Evolutionary conservation across 2,329 filamentous ascomycete genomes (phyloP).

Genomic region (Endoconidiophora laricicola): DNA sequence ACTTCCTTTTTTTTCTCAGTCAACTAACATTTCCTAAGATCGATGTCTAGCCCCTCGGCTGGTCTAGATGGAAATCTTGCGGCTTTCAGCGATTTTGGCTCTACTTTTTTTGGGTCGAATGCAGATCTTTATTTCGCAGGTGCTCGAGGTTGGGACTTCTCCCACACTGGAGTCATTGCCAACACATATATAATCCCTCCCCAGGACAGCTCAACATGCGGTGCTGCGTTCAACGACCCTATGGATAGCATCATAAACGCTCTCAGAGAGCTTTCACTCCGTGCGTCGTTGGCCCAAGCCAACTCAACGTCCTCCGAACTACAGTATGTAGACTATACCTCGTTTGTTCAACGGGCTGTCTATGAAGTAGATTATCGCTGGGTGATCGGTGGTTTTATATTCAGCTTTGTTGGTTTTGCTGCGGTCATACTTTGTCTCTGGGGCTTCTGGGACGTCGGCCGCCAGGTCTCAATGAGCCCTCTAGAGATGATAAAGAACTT

Average conservation of each 20-base stretch:
- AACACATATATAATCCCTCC: slow-evolving; percentile 11
- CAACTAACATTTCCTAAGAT: background rate
- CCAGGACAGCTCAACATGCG: background rate
- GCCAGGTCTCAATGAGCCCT: slow-evolving; percentile 10
- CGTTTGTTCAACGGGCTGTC: slow-evolving; percentile 9
- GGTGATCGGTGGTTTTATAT: slow-evolving; percentile 7
- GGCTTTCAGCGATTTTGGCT: slow-evolving; percentile 11
- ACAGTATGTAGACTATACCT: slow-evolving; percentile 11
- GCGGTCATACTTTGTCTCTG: slow-evolving; percentile 8
- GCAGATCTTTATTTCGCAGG: slow-evolving; percentile 7
- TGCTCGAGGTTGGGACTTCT: slow-evolving; percentile 12
- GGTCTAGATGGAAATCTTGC: slow-evolving; percentile 12
- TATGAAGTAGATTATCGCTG: slow-evolving; percentile 12
- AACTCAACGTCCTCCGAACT: slow-evolving; percentile 1
- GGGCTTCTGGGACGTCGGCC: slow-evolving; percentile 12
- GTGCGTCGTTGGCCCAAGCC: slow-evolving; percentile 6
- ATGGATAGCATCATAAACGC: slow-evolving; percentile 11
- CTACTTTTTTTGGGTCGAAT: slow-evolving; percentile 5
- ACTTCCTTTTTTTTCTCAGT: background rate
- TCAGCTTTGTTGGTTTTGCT: slow-evolving; percentile 6
- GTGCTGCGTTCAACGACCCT: slow-evolving; percentile 9
- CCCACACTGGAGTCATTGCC: slow-evolving; percentile 7
- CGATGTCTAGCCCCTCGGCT: background rate
- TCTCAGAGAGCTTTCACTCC: slow-evolving; percentile 9
- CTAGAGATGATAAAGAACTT: slow-evolving; percentile 12